Conservation (phyloP, 2,329 filamentous ascomycete genomes). For the Paracorniculantispora psalliotae region DNA sequence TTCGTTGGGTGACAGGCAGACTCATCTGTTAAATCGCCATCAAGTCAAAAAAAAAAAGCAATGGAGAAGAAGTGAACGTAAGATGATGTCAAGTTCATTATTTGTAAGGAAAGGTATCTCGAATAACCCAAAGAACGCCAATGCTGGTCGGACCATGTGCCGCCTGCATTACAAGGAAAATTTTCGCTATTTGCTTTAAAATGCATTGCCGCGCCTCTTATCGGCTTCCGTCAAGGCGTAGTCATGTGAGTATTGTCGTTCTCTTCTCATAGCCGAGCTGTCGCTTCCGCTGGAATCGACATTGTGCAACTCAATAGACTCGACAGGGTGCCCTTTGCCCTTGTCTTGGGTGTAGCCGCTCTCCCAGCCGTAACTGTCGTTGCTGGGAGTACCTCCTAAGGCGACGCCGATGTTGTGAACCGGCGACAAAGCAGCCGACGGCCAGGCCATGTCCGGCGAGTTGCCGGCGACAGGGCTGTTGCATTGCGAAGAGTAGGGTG, state of each 20-base stretch:
- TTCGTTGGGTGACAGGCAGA: no score
- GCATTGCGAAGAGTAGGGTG: slow-evolving; percentile 56
- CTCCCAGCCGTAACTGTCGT: neutral
- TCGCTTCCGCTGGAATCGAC: slow-evolving; percentile 33
- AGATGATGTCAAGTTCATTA: no score
- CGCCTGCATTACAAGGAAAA: neutral
- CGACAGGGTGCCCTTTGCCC: slow-evolving; percentile 33
- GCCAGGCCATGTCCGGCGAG: slow-evolving; percentile 38
- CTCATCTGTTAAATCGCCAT: neutral
- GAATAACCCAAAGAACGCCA: neutral
- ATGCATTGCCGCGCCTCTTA: neutral
- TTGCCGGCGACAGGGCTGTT: slow-evolving; percentile 54
- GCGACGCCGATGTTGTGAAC: slow-evolving; percentile 39
- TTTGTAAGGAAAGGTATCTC: neutral
- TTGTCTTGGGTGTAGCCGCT: slow-evolving; percentile 28
- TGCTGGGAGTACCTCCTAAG: slow-evolving; percentile 32
- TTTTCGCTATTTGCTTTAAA: neutral
- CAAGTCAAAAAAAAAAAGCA: neutral
- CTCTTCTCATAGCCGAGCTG: neutral
- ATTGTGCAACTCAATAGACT: slow-evolving; percentile 46
- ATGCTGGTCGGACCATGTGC: neutral
- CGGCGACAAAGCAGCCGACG: slow-evolving; percentile 21
- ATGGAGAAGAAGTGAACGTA: no score
- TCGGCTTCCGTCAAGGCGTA: neutral
- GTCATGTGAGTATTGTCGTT: neutral